phyloP scores from a whole-genome alignment of 768 basidiomycete genomes.

The Tulasnella calospora region DNA sequence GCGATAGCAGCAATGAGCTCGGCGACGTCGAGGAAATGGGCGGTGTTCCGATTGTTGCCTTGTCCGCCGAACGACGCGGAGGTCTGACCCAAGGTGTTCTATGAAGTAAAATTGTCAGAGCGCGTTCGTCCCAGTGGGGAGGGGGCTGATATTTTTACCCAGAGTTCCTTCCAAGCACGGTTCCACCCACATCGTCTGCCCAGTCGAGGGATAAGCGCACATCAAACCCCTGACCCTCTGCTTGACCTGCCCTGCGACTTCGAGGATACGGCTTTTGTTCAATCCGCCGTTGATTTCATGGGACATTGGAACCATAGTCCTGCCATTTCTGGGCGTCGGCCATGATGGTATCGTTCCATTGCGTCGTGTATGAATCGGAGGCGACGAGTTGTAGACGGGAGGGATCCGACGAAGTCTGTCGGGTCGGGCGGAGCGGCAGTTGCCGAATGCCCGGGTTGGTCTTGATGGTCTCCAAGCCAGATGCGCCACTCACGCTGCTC shows the following conservation, averaged over 20 bases:
- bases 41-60: constrained; percentile 71
- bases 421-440: constrained; percentile 60
- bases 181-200: constrained; percentile 90
- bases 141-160: constrained; percentile 50
- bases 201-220: constrained; percentile 86
- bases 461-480: constrained; percentile 55
- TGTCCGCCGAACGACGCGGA: constrained; percentile 59
- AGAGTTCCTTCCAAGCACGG: constrained; percentile 74
- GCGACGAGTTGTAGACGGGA: too few relatives aligned
- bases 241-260: constrained; percentile 84
- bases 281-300: constrained; percentile 71
- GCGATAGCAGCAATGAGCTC: constrained; percentile 85
- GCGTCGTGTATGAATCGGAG: constrained; percentile 75
- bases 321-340: constrained; percentile 77
- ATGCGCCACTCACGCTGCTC: too few relatives aligned
- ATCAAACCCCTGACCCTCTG: constrained; percentile 86
- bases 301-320: constrained; percentile 51
- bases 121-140: neutral
- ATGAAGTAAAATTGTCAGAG: neutral
- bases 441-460: constrained; percentile 59
- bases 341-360: constrained; percentile 90
- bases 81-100: constrained; percentile 75
- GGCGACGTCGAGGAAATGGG: constrained; percentile 88
- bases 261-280: constrained; percentile 74
- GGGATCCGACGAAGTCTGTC: constrained; percentile 91